Evolutionary conservation across 1,284 basidiomycete genomes (phyloP), one percentile per base, ranked within the genome.

Genomic region (Austroboletus niveus): DNA sequence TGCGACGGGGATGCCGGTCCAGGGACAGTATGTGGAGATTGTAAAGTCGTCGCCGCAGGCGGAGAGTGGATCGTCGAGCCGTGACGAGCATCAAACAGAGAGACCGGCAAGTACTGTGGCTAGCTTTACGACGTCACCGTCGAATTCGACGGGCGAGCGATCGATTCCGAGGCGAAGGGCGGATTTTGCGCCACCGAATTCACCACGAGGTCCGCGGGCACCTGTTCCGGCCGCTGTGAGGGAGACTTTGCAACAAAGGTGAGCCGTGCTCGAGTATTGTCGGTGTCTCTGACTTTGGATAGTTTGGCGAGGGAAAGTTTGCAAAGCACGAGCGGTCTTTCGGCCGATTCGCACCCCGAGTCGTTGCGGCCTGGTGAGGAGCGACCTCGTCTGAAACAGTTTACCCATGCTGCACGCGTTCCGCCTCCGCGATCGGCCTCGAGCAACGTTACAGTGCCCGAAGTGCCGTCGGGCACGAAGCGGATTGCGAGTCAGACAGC

Each of bases 311-410:
- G 64, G 49, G 69, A 68, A 32, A 75, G 73, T 49, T 56, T 60
- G 42, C 59, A 64, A 31, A 71, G 69, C 48, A 59, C 56, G 17
- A 73, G 68, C 52, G 72, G 60, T n/a, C 50, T 67, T 35, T 75
- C 76, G 2, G 63, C 65, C 31, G 62, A 66, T 45, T 69, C 68
- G 17, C 65, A 59, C 34, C 58, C 64, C 1, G 69, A 69, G 30
- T 65, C 65, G 29, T 43, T 66, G 31, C 58, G 66, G 8, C 62
- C 68, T 7, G 52, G 57, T 8, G 63, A 61, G 38, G 60, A 71
- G 17, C 76, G 79, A 15, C 82, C 86, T 38, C 78, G 85, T 29
- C 67, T 91, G n/a, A 86, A 89, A 30, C 84, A 83, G 38, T 89
- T 91, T 63, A 87, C 82, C 6, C 81, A 79, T 57, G 80, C 84